A percentile compares a stretch with the other conserved stretches of the same genome.
Conservation (phyloP, 2,329 filamentous ascomycete genomes). For the Monilinia vaccinii-corymbosi region DNA sequence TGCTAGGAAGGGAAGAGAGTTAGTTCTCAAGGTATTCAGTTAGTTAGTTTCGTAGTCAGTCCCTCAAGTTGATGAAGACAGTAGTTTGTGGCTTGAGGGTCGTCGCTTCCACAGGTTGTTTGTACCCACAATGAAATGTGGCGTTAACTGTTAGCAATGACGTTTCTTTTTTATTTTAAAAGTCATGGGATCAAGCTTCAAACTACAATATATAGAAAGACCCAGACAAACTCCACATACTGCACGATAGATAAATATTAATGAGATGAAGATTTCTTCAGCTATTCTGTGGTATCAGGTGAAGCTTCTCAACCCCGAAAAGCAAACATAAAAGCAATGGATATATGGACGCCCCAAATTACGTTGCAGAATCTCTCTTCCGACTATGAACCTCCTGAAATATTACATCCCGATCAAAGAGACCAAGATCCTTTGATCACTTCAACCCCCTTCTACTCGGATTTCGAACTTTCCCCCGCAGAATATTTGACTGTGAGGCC, state of each 20-base stretch:
- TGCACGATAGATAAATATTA: background rate
- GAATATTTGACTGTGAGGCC: constrained; percentile 28
- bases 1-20: too few relatives aligned
- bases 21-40: too few relatives aligned
- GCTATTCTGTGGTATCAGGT: background rate
- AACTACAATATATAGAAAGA: background rate
- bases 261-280: background rate
- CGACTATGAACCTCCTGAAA: background rate
- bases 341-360: constrained; percentile 1
- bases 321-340: constrained; percentile 5
- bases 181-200: too few relatives aligned
- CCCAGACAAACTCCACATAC: background rate
- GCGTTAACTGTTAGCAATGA: background rate
- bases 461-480: background rate
- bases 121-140: background rate
- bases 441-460: background rate
- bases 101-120: background rate
- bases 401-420: background rate
- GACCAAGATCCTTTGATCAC: background rate
- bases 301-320: background rate
- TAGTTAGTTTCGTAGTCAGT: too few relatives aligned
- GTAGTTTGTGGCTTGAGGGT: background rate
- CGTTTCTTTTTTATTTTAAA: background rate
- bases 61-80: too few relatives aligned
- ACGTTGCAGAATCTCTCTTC: background rate